Evolutionary conservation across 1,284 basidiomycete species (phyloP).

Genomic region (Tranzscheliella williamsii): DNA sequence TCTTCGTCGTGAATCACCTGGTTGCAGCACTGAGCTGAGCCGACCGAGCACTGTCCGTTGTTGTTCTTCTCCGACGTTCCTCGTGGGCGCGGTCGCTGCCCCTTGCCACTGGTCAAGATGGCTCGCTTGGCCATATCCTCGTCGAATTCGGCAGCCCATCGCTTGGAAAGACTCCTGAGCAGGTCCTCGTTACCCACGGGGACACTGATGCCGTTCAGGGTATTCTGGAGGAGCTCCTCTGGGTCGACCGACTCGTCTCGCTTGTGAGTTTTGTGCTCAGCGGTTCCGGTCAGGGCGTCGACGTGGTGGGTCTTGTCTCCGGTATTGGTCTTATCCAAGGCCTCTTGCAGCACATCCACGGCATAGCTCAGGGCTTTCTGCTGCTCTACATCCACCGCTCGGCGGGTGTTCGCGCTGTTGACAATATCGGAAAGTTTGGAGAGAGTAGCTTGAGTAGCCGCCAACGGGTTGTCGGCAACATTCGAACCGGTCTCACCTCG

Average conservation of each 20-base stretch:
- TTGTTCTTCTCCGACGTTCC: conserved; percentile 22
- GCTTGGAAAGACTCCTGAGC: conserved; percentile 12
- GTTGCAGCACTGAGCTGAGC: conserved; percentile 38
- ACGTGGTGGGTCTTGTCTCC: conserved; percentile 29
- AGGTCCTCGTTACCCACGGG: conserved; percentile 26
- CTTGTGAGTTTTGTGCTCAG: conserved; percentile 15
- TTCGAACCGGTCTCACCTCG: conserved; percentile 35
- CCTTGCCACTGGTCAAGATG: conserved; percentile 18
- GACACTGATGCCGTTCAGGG: conserved; percentile 26
- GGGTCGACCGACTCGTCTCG: conserved; percentile 9
- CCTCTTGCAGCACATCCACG: conserved; percentile 21
- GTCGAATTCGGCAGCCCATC: conserved; percentile 31
- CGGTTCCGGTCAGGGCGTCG: conserved; percentile 26
- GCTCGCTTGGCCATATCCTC: conserved; percentile 29
- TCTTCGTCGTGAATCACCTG: conserved; percentile 34
- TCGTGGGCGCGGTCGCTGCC: conserved; percentile 29
- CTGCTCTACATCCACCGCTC: conserved; percentile 44
- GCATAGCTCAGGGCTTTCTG: conserved; percentile 23
- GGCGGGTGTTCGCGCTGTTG: conserved; percentile 43
- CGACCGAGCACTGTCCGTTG: conserved; percentile 43
- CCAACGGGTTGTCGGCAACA: conserved; percentile 30
- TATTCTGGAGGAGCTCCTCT: conserved; percentile 4
- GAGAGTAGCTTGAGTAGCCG: conserved; percentile 41
- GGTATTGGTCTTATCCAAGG: conserved; percentile 31
- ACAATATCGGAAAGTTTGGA: conserved; percentile 38